Base-by-base conservation (phyloP, 345 rosid species). In the Hibiscus trionum region DNA sequence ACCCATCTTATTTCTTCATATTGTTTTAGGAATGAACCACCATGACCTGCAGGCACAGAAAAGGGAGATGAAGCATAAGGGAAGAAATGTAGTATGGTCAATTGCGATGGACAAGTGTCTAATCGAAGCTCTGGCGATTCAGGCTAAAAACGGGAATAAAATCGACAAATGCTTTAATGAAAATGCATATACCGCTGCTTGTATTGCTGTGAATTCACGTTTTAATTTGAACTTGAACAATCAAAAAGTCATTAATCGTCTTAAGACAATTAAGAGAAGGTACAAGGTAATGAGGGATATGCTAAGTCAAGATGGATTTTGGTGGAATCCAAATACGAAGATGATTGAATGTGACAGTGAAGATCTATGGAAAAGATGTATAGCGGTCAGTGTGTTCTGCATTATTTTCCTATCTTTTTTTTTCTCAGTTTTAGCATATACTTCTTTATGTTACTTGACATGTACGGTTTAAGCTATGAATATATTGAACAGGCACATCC, bases 41-140 rank as follows among this genome's bases (percentile, higher is more conserved):
- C 86, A 83, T 77, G 87, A 85, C 44, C 72, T 84, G 76, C 87
- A 80, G 66, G 84, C 80, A 21, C 86, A 80, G 74, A 86, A 88
- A 78, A 81, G 84, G 81, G 89, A 84, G 74, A 83, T 84, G 89
- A 91, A 89, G 80, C 93, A 91, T 73, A 86, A 83, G 75, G 97
- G 97, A 72, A 91, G 97, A 72, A 91, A 91, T 78, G 95, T 91
- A 73, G 89, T 89, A 5, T 91, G 97, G 97, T 91, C 93, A 2
- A 77, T 88, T 58, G 97, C 91, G 65, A 91, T 88, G 97, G 97
- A 89, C 80, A 91, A 88, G 80, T 91, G 97, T 72, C 80, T 91
- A 29, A 91, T 91, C 19, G 97, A 91, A 85, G 83, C 95, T 73
- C 88, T 91, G 73, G 88, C 95, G 31, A 64, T 91, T 73, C 95